Evolutionary conservation across 2,329 filamentous ascomycete genomes (phyloP), one percentile per base, ranked within the genome.

Genomic region (Alternaria longipes): DNA sequence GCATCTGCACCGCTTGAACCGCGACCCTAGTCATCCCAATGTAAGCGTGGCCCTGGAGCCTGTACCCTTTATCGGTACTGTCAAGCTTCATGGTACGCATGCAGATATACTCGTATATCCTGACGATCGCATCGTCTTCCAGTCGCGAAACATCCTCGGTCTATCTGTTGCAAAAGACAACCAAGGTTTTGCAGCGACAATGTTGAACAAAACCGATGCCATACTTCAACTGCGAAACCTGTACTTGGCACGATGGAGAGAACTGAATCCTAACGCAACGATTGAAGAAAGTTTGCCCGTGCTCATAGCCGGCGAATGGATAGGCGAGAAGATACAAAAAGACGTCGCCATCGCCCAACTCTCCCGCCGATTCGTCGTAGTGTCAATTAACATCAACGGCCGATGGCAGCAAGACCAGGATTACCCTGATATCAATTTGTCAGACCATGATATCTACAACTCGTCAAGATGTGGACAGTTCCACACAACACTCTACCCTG

Each of bases 81-180:
- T 74, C 41, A 79, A 77, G 32, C 64, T 78, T 16, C 76, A 77
- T 56, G 74, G 76, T 26, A 76, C 73, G 1, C 76, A 76, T 40
- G 70, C 69, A 32, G 74, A 76, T 44, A 74, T 78, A 5, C 62
- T 76, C 5, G 44, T 77, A 32, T 54, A 68, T 36, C 36, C 28
- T 9, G 59, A 72, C 44, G 34, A 73, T 18, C 63, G 22, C 12
- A 69, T 76, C 32, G 26, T 63, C 14, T 64, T 75, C 7, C 73
- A 76, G 28, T 73, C 69, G 2, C 69, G 69, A 2, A 74, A 74
- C 54, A 64, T 68, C 4, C 16, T 40, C 11, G 62, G 64, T 14
- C 59, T 76, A 12, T 50, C 62, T 18, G 9, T 54, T 9, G 47
- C 55, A 12, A 69, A 66, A 34, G 71, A 76, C 22, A 76, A 75